These are phyloP conservation scores for Arthrobotrys iridis DNA, from an alignment of 2,329 filamentous ascomycete genomes.

Conservation along the genomic window DNA sequence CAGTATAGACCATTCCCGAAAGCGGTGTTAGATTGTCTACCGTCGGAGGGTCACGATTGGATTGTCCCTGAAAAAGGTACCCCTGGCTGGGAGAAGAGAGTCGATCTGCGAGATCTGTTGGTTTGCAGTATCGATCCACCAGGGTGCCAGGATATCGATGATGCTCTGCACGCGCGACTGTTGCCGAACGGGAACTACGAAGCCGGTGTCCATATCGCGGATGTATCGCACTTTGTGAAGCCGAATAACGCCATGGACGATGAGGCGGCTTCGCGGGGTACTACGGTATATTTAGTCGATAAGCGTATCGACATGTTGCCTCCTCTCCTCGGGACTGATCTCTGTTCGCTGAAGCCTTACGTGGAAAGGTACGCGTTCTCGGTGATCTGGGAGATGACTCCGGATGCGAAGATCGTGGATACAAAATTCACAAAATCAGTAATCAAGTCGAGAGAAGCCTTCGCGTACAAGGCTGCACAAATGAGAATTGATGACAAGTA, in stretches of 20 bases:
- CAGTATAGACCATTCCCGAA: slow-evolving; percentile 98
- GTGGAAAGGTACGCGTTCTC: slow-evolving; percentile 94
- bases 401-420: slow-evolving; percentile 83
- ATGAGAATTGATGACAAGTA: slow-evolving; percentile 88
- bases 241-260: slow-evolving; percentile 96
- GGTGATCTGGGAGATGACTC: slow-evolving; percentile 85
- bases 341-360: slow-evolving; percentile 96
- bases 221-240: slow-evolving; percentile 99
- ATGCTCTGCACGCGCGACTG: slow-evolving; percentile 86
- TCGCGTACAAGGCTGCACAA: slow-evolving; percentile 97
- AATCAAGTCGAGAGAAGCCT: slow-evolving; percentile 94
- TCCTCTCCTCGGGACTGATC: slow-evolving; percentile 90
- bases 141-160: slow-evolving; percentile 97
- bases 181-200: slow-evolving; percentile 94
- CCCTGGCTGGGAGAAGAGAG: slow-evolving; percentile 84
- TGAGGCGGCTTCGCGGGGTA: slow-evolving; percentile 91
- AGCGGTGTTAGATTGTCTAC: slow-evolving; percentile 91
- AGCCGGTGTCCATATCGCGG: slow-evolving; percentile 97
- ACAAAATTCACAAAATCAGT: slow-evolving; percentile 96
- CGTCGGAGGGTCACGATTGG: slow-evolving; percentile 91
- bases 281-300: slow-evolving; percentile 96
- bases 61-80: slow-evolving; percentile 83
- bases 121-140: slow-evolving; percentile 98
- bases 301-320: slow-evolving; percentile 99
- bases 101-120: slow-evolving; percentile 83